A percentile compares a stretch with the other conserved stretches of the same genome.
phyloP scores from a whole-genome alignment of 805 yeast species.

The Peterozyma toletana region DNA sequence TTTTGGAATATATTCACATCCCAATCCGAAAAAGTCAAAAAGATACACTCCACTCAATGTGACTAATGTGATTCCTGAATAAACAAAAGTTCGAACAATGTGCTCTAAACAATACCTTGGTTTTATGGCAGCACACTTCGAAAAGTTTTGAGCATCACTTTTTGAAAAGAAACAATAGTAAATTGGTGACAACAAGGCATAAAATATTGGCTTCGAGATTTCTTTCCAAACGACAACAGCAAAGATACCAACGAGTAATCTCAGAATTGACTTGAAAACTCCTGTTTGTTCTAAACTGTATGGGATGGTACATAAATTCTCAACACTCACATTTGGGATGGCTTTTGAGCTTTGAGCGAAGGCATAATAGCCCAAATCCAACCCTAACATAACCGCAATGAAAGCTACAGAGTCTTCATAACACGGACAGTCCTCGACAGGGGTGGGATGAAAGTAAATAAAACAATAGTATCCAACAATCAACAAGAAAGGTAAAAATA shows the following conservation, averaged over 20 bases:
- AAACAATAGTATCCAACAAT: constrained; percentile 37
- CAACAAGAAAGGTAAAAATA: constrained; percentile 25
- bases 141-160: not conserved
- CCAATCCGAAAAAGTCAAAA: constrained; percentile 7
- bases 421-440: constrained; percentile 93
- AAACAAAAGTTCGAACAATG: constrained; percentile 67
- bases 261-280: constrained; percentile 25
- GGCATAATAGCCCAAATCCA: constrained; percentile 52
- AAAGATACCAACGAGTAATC: constrained; percentile 57
- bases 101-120: constrained; percentile 71
- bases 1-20: constrained; percentile 1
- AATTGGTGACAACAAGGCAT: constrained; percentile 50
- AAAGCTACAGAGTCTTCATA: constrained; percentile 94
- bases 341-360: not conserved
- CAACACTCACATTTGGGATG: not conserved
- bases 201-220: constrained; percentile 59
- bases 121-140: constrained; percentile 40
- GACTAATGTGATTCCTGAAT: constrained; percentile 68
- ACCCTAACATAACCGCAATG: constrained; percentile 77
- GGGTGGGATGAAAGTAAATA: constrained; percentile 69
- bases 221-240: constrained; percentile 69
- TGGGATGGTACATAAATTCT: constrained; percentile 25
- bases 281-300: constrained; percentile 37
- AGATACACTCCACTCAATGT: constrained; percentile 37
- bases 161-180: constrained; percentile 13